Base-by-base conservation (phyloP, 2,329 filamentous ascomycete species). In the Ophiostoma ulmi region DNA sequence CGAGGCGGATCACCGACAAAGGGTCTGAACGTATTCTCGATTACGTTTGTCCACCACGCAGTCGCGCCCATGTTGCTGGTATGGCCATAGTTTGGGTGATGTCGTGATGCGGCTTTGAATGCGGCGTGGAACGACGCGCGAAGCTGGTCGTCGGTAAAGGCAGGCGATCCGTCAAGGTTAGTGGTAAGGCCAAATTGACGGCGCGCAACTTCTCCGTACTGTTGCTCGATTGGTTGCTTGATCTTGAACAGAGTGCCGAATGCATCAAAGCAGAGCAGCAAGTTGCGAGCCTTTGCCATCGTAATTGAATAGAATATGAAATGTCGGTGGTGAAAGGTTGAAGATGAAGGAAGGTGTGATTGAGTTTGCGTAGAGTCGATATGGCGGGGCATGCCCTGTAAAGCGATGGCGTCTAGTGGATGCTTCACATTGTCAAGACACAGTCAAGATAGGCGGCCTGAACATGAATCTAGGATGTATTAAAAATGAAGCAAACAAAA, bases 181-280 rank as follows among this genome's bases (percentile, higher is more conserved):
- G 4, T 78, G 58, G n/a, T 78, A 58, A 88, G 74, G 3, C 87
- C 86, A 31, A 69, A 67, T 75, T 84, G 81, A 69, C 80, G 77
- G 22, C 81, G 76, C 0, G 87, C 88, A 2, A 85, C 80, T 26
- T 81, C 77, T 52, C 78, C 81, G 76, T 90, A 90, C 74, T 88
- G 85, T 69, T 80, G 76, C 5, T 81, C 79, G 8, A 90, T 82
- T 0, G 85, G 79, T 11, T 75, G 75, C 67, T 79, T 83, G 0
- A 87, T 86, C 13, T 77, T 79, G 77, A 88, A 89, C 2, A 90
- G 79, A 0, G 88, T 90, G n/a, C 85, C 87, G 74, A 89, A 90
- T 5, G 87, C 88, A 76, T 90, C 88, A 69, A 90, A 86, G 72
- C 86, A 87, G 1, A 90, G 77, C 0, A 90, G 78, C 1, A 90